phyloP scores from a whole-genome alignment of 2,329 filamentous ascomycete species.

The Penicillium sp. region DNA sequence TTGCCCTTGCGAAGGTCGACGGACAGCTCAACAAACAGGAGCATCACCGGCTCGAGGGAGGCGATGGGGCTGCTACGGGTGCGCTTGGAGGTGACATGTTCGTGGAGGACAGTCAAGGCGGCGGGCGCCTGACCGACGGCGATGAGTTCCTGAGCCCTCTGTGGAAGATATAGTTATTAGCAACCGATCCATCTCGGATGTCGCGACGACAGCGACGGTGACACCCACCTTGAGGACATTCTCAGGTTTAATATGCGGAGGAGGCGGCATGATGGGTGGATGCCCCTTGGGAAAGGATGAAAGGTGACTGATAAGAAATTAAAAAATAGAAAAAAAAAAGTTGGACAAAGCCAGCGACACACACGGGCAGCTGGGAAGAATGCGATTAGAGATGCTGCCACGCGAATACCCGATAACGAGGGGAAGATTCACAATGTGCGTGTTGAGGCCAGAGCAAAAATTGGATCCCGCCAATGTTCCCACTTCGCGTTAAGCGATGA shows the following conservation, averaged over 20 bases:
- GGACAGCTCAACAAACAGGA: constrained; percentile 92
- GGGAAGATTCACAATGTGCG: constrained; percentile 33
- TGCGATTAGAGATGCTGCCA: constrained; percentile 32
- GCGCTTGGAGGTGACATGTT: constrained; percentile 98
- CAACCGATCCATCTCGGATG: constrained; percentile 9
- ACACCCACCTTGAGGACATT: constrained; percentile 81
- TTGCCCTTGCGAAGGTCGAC: constrained; percentile 98
- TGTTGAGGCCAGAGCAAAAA: constrained; percentile 30
- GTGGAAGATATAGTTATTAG: constrained; percentile 17
- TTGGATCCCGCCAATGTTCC: constrained; percentile 26
- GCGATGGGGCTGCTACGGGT: constrained; percentile 96
- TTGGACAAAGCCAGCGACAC: constrained; percentile 15
- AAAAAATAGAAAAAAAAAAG: constrained; percentile 4
- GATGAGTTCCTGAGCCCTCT: constrained; percentile 96
- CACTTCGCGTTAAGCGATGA: constrained; percentile 37
- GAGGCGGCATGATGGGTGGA: constrained; percentile 74
- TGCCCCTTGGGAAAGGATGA: constrained; percentile 26
- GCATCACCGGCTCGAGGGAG: constrained; percentile 96
- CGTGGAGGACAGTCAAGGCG: constrained; percentile 90
- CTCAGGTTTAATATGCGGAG: constrained; percentile 95
- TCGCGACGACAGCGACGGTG: constrained; percentile 10
- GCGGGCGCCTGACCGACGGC: constrained; percentile 91
- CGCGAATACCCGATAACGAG: constrained; percentile 33
- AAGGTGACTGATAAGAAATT: constrained; percentile 6
- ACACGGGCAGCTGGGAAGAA: constrained; percentile 32